These are phyloP conservation scores for Penicillium sp. DNA, from an alignment of 2,329 filamentous ascomycete genomes.

Conservation along the genomic window DNA sequence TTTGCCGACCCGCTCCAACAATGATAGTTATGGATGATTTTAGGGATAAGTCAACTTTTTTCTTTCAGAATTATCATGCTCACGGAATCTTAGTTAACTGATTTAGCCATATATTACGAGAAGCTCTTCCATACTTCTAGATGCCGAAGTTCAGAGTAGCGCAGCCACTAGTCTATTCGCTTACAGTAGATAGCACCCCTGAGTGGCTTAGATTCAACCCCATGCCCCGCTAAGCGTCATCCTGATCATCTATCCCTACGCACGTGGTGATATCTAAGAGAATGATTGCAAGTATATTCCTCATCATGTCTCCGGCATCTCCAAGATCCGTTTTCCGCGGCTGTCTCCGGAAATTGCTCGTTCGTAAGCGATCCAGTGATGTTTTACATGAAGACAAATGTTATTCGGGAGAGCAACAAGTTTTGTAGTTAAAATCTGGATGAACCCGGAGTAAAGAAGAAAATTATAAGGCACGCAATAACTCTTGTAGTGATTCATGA, in stretches of 20 bases:
- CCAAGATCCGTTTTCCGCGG: neutral
- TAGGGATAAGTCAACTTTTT: neutral
- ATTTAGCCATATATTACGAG: too few species aligned
- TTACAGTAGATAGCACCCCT: neutral
- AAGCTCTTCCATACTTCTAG: neutral
- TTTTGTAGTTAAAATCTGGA: neutral
- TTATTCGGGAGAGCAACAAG: neutral
- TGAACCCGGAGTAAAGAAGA: neutral
- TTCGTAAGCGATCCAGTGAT: neutral
- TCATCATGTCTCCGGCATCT: slow-evolving; percentile 1
- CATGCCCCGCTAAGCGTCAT: neutral
- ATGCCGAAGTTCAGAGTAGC: slow-evolving; percentile 27
- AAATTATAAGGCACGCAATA: neutral
- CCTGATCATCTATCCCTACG: neutral
- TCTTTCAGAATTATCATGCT: too few species aligned
- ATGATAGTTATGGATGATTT: too few species aligned
- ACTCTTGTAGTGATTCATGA: slow-evolving; percentile 1
- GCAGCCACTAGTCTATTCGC: neutral
- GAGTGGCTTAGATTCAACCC: neutral
- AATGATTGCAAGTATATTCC: slow-evolving; percentile 13
- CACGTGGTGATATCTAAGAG: slow-evolving; percentile 12
- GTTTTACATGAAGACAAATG: neutral
- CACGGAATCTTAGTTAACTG: too few species aligned
- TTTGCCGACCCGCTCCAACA: too few species aligned
- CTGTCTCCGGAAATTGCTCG: neutral